Conservation (phyloP, 805 yeast species). For the Kodamaea restingae region DNA sequence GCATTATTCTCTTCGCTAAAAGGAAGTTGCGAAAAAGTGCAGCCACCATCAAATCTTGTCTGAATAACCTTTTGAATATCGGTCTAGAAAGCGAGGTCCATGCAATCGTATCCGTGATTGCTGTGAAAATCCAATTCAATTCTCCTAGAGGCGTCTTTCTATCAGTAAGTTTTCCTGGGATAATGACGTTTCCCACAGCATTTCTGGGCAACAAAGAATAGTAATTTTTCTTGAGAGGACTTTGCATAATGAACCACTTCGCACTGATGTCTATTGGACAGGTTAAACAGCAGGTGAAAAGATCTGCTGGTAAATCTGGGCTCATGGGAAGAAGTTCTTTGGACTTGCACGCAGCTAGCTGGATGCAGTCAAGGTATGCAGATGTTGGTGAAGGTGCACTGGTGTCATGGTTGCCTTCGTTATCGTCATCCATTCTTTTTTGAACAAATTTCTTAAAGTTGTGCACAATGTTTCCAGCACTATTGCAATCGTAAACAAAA, state of each 20-base stretch:
- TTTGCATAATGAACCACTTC: conserved; percentile 85
- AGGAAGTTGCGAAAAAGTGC: conserved; percentile 91
- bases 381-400: conserved; percentile 59
- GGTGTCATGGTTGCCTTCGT: conserved; percentile 51
- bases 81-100: conserved; percentile 91
- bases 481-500: conserved; percentile 89
- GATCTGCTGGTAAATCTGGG: conserved; percentile 92
- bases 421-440: conserved; percentile 83
- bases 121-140: conserved; percentile 95
- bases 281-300: conserved; percentile 92
- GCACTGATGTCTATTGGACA: conserved; percentile 94
- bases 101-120: conserved; percentile 96
- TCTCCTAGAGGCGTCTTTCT: conserved; percentile 95
- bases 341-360: conserved; percentile 86
- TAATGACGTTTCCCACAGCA: conserved; percentile 54
- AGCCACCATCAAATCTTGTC: conserved; percentile 96
- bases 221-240: conserved; percentile 55
- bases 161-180: conserved; percentile 90
- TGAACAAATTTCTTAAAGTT: conserved; percentile 89
- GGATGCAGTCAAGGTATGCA: conserved; percentile 81
- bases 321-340: conserved; percentile 87
- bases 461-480: conserved; percentile 88
- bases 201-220: conserved; percentile 44
- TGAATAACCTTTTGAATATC: conserved; percentile 79
- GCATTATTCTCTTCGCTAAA: conserved; percentile 90